Conservation (phyloP, 768 basidiomycete genomes). For the Udeniomyces megalosporus region DNA sequence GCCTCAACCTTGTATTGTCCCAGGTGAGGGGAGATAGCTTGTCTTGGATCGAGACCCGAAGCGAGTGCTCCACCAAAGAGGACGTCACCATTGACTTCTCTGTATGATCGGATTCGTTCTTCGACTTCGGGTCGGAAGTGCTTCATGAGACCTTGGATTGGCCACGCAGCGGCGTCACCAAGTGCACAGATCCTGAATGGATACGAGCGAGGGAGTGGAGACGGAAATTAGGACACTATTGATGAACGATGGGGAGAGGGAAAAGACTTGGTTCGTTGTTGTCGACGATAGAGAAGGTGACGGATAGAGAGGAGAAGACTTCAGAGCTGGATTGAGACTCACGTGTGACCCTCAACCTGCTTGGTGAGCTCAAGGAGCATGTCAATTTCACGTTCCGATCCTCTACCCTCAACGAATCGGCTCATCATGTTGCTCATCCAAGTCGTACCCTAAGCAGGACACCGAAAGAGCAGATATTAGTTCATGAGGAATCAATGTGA, state of each 20-base stretch:
- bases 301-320: neutral
- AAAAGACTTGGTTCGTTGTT: neutral
- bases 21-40: neutral
- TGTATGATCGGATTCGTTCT: slow-evolving; percentile 42
- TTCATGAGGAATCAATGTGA: neutral
- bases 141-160: slow-evolving; percentile 92
- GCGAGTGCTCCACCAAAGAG: slow-evolving; percentile 11
- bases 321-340: neutral
- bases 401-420: slow-evolving; percentile 73
- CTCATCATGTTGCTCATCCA: slow-evolving; percentile 99
- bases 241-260: neutral
- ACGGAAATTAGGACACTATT: neutral
- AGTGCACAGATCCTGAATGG: slow-evolving; percentile 75
- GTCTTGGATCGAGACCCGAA: slow-evolving; percentile 2
- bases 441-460: slow-evolving; percentile 43
- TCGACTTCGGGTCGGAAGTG: slow-evolving; percentile 93
- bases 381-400: slow-evolving; percentile 85
- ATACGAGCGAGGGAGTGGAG: neutral
- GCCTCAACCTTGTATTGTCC: slow-evolving; percentile 7
- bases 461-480: slow-evolving; percentile 39
- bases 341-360: slow-evolving; percentile 55
- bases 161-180: slow-evolving; percentile 96
- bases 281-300: too few relatives aligned
- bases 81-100: slow-evolving; percentile 11
- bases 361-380: slow-evolving; percentile 84